These are phyloP conservation scores for Camelina sativa DNA, from an alignment of 345 rosid species.

Conservation along the genomic window DNA sequence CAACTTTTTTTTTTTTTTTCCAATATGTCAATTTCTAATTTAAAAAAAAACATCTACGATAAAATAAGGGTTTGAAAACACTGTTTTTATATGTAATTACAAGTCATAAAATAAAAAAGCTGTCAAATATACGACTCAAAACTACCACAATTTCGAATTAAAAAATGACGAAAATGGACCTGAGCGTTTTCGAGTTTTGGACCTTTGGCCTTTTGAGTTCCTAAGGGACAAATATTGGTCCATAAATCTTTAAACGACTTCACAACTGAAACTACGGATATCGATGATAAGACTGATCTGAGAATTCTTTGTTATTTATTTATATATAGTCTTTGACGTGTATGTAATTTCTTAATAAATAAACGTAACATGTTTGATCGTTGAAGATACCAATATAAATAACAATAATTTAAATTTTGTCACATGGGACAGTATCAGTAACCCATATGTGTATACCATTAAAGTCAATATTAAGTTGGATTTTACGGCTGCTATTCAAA, in stretches of 20 bases:
- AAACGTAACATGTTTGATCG: constrained; percentile 27
- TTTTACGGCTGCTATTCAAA: constrained; percentile 37
- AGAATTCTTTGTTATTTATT: background rate
- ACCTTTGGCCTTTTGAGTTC: constrained; percentile 51
- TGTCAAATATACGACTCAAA: constrained; percentile 36
- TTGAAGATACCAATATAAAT: constrained; percentile 14
- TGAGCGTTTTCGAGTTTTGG: constrained; percentile 21
- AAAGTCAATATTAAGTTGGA: constrained; percentile 31
- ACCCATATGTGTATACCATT: background rate
- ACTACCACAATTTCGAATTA: constrained; percentile 19
- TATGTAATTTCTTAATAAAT: background rate
- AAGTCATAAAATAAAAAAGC: constrained; percentile 11
- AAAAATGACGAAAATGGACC: constrained; percentile 33
- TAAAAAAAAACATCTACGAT: background rate
- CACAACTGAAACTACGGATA: background rate
- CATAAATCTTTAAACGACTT: constrained; percentile 13
- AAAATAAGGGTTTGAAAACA: constrained; percentile 4
- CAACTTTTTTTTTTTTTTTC: constrained; percentile 12
- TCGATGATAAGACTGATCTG: constrained; percentile 19
- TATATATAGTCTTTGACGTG: constrained; percentile 22
- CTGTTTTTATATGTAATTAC: background rate
- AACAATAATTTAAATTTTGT: constrained; percentile 8
- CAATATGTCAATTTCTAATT: background rate
- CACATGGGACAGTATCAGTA: constrained; percentile 26
- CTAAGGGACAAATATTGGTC: constrained; percentile 45